Evolutionary conservation across 805 yeast species (phyloP), one percentile per base, ranked within the genome.

Genomic region (Yamadazyma insecticola): DNA sequence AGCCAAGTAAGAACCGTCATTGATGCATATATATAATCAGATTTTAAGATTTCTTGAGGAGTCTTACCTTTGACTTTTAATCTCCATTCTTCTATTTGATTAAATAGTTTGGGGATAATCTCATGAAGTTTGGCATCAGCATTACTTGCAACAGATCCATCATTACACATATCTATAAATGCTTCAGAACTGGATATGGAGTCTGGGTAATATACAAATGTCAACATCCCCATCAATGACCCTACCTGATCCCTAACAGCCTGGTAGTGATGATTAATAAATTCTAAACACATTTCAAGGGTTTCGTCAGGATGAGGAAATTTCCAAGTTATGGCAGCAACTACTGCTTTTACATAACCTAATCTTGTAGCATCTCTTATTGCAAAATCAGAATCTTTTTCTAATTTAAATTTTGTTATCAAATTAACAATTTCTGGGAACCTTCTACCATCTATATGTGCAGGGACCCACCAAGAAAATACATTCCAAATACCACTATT

Each of bases 401-500:
- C 73, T 12, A 78, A 48, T 3, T 64, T 55, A 31, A 80, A 67
- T 17, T 67, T 55, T 13, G 70, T 53, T 11, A 83, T 57, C 6
- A 60, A 56, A 18, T 60, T 50, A 14, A 67, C 54, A 3, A 82
- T 51, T 9, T 68, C 65, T 10, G 80, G 78, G 33, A 74, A 70
- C 36, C 96, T 70, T 49, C 96, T 72, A 29, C 68, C 42, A 51
- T 85, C 94, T 22, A 77, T 63, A 43, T 74, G 79, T 0, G 76
- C 54, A 0, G 87, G 82, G 1, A 77, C 48, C 83, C 87, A 81
- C 81, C 86, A 80, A 3, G 81, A 64, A 29, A 85, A 72, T 0
- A 86, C 71, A 21, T 68, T 67, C 97, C 97, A 92, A 24, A 83
- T 76, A 13, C 69, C 72, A 22, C 70, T 56, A 3, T 79, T 81